Evolutionary conservation across 2,329 filamentous ascomycete species (phyloP).

Genomic region (Aspergillus pseudoviridinutans): DNA sequence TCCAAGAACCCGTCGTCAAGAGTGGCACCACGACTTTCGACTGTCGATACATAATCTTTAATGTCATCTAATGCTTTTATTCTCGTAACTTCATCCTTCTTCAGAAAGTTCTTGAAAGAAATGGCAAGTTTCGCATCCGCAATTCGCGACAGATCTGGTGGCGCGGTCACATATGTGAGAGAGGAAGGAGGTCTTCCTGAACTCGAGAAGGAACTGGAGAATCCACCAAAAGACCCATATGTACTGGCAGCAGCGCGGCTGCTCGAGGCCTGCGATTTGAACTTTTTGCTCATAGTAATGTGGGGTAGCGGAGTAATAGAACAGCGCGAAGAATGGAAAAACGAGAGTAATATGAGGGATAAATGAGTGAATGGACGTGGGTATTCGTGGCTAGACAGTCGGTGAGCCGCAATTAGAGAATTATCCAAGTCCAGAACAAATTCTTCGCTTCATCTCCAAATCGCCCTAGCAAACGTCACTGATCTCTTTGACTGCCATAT

Average conservation of each 20-base stretch:
- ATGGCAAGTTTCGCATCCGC: slow-evolving; percentile 79
- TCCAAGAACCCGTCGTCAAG: slow-evolving; percentile 80
- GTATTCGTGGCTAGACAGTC: background rate
- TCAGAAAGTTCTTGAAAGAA: slow-evolving; percentile 85
- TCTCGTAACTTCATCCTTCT: slow-evolving; percentile 91
- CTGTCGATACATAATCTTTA: slow-evolving; percentile 58
- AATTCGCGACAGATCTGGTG: slow-evolving; percentile 72
- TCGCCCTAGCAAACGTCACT: background rate
- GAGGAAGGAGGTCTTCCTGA: slow-evolving; percentile 51
- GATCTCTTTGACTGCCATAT: background rate
- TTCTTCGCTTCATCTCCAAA: background rate
- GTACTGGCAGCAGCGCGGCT: slow-evolving; percentile 53
- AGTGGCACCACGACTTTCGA: slow-evolving; percentile 53
- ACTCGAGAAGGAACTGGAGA: slow-evolving; percentile 31
- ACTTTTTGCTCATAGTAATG: slow-evolving; percentile 57
- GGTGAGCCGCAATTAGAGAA: background rate
- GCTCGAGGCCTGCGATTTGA: slow-evolving; percentile 62
- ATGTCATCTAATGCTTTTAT: slow-evolving; percentile 86
- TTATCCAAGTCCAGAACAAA: background rate
- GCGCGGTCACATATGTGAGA: slow-evolving; percentile 83
- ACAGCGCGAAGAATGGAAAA: slow-evolving; percentile 15
- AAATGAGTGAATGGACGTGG: background rate
- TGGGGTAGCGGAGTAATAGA: slow-evolving; percentile 27
- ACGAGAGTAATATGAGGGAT: slow-evolving; percentile 7
- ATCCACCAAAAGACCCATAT: slow-evolving; percentile 45